Conservation (phyloP, 345 rosid genomes). For the Lumnitzera littorea region DNA sequence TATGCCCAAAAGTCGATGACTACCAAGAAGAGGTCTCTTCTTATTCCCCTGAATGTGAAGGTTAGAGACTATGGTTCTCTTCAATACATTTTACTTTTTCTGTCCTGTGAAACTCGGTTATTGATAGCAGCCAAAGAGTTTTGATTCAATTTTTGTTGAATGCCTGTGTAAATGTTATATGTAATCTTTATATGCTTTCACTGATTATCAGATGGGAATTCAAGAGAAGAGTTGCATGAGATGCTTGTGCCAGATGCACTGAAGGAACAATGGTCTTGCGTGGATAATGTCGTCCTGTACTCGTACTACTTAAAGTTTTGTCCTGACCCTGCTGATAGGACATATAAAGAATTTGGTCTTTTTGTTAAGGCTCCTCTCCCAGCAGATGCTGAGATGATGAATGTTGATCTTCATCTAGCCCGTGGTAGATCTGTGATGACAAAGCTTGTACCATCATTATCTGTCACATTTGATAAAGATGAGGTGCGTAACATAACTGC, state of each 20-base stretch:
- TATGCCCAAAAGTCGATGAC: constrained; percentile 36
- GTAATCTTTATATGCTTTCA: constrained; percentile 13
- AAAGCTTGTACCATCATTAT: constrained; percentile 46
- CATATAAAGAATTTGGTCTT: constrained; percentile 65
- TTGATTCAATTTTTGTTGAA: neutral
- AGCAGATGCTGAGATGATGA: constrained; percentile 63
- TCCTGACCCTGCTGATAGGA: constrained; percentile 72
- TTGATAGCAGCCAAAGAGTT: too few relatives aligned
- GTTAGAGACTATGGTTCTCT: constrained; percentile 19
- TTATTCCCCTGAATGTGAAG: constrained; percentile 39
- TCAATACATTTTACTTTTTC: neutral
- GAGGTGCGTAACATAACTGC: constrained; percentile 41
- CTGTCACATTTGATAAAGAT: constrained; percentile 30
- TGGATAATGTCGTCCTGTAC: constrained; percentile 23
- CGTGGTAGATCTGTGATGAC: constrained; percentile 63
- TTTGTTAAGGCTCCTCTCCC: constrained; percentile 79
- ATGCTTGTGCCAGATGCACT: constrained; percentile 62
- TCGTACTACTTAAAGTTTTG: constrained; percentile 54
- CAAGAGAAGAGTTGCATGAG: constrained; percentile 62
- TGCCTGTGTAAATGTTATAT: neutral
- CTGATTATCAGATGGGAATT: constrained; percentile 39
- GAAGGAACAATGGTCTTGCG: constrained; percentile 48
- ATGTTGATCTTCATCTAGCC: constrained; percentile 82
- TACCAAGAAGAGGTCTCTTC: constrained; percentile 31
- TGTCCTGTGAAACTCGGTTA: too few relatives aligned